phyloP scores from a whole-genome alignment of 805 yeast species.

The Ogataea degrootiae region DNA sequence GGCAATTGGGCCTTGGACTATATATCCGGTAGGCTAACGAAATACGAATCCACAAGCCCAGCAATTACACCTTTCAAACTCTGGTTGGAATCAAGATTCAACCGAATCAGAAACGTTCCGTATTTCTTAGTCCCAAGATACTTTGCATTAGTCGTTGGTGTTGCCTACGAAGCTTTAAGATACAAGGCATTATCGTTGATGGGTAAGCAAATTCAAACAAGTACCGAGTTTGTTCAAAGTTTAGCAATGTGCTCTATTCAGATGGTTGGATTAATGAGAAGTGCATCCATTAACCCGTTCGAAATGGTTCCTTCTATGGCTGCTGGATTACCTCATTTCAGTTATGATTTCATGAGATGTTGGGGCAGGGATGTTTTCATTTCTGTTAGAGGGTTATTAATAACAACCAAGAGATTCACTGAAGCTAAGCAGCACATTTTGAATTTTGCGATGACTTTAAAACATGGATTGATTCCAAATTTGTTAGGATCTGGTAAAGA shows the following conservation, averaged over 20 bases:
- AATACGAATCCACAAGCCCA: constrained; percentile 40
- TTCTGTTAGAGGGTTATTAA: constrained; percentile 73
- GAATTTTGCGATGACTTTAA: constrained; percentile 83
- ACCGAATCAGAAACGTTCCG: constrained; percentile 63
- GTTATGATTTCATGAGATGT: constrained; percentile 87
- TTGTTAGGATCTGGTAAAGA: constrained; percentile 87
- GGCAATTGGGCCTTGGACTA: constrained; percentile 92
- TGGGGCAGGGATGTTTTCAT: constrained; percentile 98
- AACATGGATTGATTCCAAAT: constrained; percentile 94
- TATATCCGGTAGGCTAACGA: constrained; percentile 54
- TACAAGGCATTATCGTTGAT: constrained; percentile 57
- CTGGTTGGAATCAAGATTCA: constrained; percentile 68
- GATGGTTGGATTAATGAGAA: constrained; percentile 71
- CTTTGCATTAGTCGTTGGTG: constrained; percentile 76
- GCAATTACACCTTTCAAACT: constrained; percentile 51
- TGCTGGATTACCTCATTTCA: constrained; percentile 95
- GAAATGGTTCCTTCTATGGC: constrained; percentile 71
- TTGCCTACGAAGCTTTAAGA: constrained; percentile 79
- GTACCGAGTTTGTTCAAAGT: constrained; percentile 73
- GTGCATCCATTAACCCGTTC: constrained; percentile 70
- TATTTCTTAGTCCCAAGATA: constrained; percentile 80
- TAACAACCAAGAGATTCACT: constrained; percentile 72
- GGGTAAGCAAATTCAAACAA: constrained; percentile 46
- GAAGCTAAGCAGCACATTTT: constrained; percentile 80
- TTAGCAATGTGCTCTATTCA: constrained; percentile 80